These are phyloP conservation scores for Leptodontidium sp. DNA, from an alignment of 2,329 filamentous ascomycete genomes.

Conservation along the genomic window DNA sequence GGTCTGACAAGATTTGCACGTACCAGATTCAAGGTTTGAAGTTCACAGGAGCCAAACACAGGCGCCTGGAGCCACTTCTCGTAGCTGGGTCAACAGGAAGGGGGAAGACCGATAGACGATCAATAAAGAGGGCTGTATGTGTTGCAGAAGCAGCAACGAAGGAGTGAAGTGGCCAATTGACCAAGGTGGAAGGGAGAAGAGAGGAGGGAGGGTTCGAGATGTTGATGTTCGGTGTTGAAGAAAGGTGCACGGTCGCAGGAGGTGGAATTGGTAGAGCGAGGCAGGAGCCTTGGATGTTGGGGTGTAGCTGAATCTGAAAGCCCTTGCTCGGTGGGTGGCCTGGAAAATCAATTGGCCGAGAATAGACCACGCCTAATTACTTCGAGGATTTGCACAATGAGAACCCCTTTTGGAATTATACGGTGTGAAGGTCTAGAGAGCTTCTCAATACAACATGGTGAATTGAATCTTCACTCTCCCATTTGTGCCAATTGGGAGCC, in stretches of 20 bases:
- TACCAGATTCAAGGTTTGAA: background rate
- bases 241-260: background rate
- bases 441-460: background rate
- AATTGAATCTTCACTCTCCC: too few relatives aligned
- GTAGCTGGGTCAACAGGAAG: background rate
- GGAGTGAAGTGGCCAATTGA: slow-evolving; percentile 12
- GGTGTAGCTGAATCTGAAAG: background rate
- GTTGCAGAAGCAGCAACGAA: background rate
- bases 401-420: background rate
- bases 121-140: background rate
- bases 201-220: background rate
- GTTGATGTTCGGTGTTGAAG: slow-evolving; percentile 2
- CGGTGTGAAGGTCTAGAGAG: too few relatives aligned
- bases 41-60: slow-evolving; percentile 12
- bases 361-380: background rate
- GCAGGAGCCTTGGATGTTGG: slow-evolving; percentile 5
- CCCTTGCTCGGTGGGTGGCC: background rate
- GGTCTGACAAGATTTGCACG: background rate
- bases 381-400: background rate
- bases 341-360: background rate
- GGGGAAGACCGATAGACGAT: background rate
- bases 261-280: background rate
- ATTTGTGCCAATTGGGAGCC: too few relatives aligned
- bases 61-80: slow-evolving; percentile 14
- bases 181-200: background rate